Evolutionary conservation across 1,284 basidiomycete genomes (phyloP).

Genomic region (Trametes sp.): DNA sequence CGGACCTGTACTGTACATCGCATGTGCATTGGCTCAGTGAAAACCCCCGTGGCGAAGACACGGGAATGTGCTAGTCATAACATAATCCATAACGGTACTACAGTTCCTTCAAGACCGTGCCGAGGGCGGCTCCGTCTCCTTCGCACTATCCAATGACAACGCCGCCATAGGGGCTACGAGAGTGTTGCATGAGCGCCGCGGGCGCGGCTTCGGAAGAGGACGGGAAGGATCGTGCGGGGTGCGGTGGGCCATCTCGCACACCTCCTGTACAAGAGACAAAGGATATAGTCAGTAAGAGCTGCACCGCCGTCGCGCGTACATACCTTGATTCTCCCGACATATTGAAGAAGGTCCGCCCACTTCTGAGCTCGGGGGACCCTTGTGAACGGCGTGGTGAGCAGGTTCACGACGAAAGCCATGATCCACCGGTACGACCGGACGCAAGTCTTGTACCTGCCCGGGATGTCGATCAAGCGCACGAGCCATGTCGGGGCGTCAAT

Average conservation of each 20-base stretch:
- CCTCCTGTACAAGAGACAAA: neutral
- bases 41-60: too few relatives aligned
- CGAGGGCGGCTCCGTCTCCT: too few relatives aligned
- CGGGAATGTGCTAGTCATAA: too few relatives aligned
- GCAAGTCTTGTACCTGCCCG: neutral
- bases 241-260: neutral
- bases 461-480: neutral
- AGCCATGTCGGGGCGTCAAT: neutral
- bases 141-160: too few relatives aligned
- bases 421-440: neutral
- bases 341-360: neutral
- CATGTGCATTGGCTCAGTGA: too few relatives aligned
- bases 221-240: too few relatives aligned
- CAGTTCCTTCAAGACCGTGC: too few relatives aligned
- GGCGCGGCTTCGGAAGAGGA: too few relatives aligned
- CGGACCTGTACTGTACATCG: too few relatives aligned
- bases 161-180: too few relatives aligned
- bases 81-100: too few relatives aligned
- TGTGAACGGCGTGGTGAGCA: neutral
- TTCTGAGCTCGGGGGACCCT: neutral
- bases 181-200: too few relatives aligned
- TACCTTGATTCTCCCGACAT: neutral
- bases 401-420: neutral
- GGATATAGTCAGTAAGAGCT: neutral
- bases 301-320: neutral